These are phyloP conservation scores for Lasiosphaeria ovina DNA, from an alignment of 495 filamentous ascomycete genomes.

Conservation along the genomic window DNA sequence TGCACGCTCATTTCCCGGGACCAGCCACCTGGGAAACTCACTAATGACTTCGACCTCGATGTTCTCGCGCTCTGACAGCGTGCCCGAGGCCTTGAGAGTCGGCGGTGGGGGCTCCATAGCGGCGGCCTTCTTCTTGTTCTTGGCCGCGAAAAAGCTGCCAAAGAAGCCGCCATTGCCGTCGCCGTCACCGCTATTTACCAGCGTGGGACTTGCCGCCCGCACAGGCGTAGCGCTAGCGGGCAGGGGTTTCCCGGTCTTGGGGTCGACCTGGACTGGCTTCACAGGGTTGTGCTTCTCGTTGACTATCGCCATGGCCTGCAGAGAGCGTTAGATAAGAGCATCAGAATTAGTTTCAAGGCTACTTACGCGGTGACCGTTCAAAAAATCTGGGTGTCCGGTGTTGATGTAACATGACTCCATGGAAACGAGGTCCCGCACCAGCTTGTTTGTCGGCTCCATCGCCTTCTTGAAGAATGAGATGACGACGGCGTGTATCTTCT, in stretches of 20 bases:
- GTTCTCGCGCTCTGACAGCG: conserved; percentile 83
- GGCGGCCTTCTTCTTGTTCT: conserved; percentile 99
- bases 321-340: conserved; percentile 6
- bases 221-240: conserved; percentile 60
- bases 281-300: conserved; percentile 78
- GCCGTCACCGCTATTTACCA: conserved; percentile 36
- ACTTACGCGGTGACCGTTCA: conserved; percentile 85
- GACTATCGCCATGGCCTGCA: conserved; percentile 91
- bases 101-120: conserved; percentile 96
- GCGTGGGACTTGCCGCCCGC: conserved; percentile 67
- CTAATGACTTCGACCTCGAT: conserved; percentile 98
- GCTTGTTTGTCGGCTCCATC: conserved; percentile 96
- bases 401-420: conserved; percentile 99
- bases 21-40: conserved; percentile 48
- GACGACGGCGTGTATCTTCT: conserved; percentile 95
- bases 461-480: conserved; percentile 96
- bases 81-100: conserved; percentile 89
- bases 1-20: not conserved
- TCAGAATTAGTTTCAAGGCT: not conserved
- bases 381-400: conserved; percentile 96
- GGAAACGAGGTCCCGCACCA: conserved; percentile 85
- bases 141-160: conserved; percentile 93
- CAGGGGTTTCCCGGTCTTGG: conserved; percentile 96
- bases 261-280: conserved; percentile 95
- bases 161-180: conserved; percentile 78